phyloP scores from a whole-genome alignment of 768 basidiomycete species.

The Antrodiella citrinella region DNA sequence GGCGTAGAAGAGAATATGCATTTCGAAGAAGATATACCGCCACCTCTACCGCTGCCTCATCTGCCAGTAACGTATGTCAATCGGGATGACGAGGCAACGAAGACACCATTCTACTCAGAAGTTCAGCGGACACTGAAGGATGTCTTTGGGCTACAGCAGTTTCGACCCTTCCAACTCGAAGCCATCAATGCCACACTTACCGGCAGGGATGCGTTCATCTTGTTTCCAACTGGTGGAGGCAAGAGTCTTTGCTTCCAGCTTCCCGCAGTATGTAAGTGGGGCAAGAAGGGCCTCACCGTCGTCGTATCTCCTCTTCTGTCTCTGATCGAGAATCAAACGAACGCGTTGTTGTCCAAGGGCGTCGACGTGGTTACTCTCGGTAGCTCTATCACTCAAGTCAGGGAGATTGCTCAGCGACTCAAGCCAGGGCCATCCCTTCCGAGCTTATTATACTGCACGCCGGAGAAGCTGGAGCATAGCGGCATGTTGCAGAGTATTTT shows the following conservation, averaged over 20 bases:
- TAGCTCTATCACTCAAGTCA: background rate
- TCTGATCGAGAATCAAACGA: constrained; percentile 86
- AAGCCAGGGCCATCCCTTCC: background rate
- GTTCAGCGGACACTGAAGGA: constrained; percentile 43
- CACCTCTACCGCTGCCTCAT: background rate
- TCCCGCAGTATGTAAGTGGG: constrained; percentile 73
- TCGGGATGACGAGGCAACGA: background rate
- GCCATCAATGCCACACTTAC: constrained; percentile 75
- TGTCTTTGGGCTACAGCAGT: constrained; percentile 57
- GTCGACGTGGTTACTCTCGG: constrained; percentile 47
- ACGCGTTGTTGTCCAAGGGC: constrained; percentile 50
- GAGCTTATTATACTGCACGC: constrained; percentile 79
- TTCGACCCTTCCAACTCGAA: constrained; percentile 80
- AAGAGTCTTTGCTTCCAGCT: constrained; percentile 88
- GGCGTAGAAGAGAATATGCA: background rate
- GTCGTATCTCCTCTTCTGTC: constrained; percentile 87
- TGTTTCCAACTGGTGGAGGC: constrained; percentile 95
- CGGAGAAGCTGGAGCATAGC: constrained; percentile 76
- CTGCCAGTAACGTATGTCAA: background rate
- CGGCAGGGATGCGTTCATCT: constrained; percentile 83
- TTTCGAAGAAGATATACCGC: background rate
- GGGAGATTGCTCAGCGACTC: background rate
- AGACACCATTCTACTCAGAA: constrained; percentile 14
- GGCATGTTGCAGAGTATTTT: constrained; percentile 47
- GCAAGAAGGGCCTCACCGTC: constrained; percentile 72